phyloP scores from a whole-genome alignment of 805 yeast genomes.

The Starmerella stellata region DNA sequence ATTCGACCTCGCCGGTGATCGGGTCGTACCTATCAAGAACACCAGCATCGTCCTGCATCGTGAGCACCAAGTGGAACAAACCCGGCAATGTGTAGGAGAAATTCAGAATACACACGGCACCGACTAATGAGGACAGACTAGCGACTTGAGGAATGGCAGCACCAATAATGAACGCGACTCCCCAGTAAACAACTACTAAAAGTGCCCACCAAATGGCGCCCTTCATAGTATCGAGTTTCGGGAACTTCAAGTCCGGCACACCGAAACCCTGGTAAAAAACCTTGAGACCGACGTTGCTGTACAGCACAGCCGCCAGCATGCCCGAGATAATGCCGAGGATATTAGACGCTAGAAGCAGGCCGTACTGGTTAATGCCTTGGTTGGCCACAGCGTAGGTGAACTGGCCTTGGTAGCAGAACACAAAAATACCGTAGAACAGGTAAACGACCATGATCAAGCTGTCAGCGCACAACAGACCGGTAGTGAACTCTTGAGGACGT shows the following conservation, averaged over 20 bases:
- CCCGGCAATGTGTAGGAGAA: constrained; percentile 32
- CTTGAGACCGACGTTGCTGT: constrained; percentile 32
- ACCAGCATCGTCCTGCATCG: constrained; percentile 11
- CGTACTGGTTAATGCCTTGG: constrained; percentile 25
- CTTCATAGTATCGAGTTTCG: constrained; percentile 21
- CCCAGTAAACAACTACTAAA: constrained; percentile 29
- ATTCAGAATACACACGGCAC: constrained; percentile 30
- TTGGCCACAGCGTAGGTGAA: constrained; percentile 24
- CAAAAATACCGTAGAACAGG: constrained; percentile 28
- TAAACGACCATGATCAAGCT: constrained; percentile 26
- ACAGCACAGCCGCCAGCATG: constrained; percentile 30
- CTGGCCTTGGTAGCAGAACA: constrained; percentile 32
- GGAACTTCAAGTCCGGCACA: constrained; percentile 22
- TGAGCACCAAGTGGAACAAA: constrained; percentile 9
- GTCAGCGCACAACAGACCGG: constrained; percentile 31
- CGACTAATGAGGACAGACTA: constrained; percentile 26
- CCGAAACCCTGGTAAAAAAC: constrained; percentile 28
- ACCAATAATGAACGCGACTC: constrained; percentile 28
- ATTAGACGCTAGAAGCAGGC: constrained; percentile 25
- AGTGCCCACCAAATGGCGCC: constrained; percentile 27
- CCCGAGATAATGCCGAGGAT: constrained; percentile 26
- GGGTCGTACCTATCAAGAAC: constrained; percentile 10
- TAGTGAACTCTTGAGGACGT: constrained; percentile 33
- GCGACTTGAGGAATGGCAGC: constrained; percentile 31
- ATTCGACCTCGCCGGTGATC: constrained; percentile 6